Evolutionary conservation across 1,284 basidiomycete species (phyloP).

Genomic region (Sanghuangporus weigelae): DNA sequence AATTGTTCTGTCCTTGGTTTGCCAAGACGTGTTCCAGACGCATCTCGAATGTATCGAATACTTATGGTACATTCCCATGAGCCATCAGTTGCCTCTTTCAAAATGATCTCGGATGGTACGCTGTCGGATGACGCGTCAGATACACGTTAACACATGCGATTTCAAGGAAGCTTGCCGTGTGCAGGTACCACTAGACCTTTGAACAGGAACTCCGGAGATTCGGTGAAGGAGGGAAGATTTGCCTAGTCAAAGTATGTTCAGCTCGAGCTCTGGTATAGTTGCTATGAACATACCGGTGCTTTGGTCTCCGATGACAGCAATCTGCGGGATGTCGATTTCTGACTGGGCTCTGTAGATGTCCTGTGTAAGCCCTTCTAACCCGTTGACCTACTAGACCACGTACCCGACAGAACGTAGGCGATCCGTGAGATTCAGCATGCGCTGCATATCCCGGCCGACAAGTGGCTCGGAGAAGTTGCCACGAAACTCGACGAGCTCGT

Average conservation of each 20-base stretch:
- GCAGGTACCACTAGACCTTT: conserved; percentile 59
- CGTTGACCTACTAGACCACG: background rate
- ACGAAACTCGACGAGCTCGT: background rate
- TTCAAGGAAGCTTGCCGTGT: conserved; percentile 43
- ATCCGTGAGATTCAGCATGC: conserved; percentile 49
- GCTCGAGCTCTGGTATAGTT: background rate
- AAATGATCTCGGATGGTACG: conserved; percentile 67
- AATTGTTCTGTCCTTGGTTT: conserved; percentile 49
- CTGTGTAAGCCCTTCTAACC: background rate
- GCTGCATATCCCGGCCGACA: conserved; percentile 32
- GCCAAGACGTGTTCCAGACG: conserved; percentile 37
- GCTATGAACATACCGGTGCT: conserved; percentile 34
- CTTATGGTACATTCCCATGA: conserved; percentile 60
- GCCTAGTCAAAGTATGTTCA: conserved; percentile 29
- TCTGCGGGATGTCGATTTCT: conserved; percentile 64
- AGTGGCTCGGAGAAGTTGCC: conserved; percentile 43
- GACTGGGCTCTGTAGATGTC: conserved; percentile 43
- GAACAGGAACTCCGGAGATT: conserved; percentile 65
- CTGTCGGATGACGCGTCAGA: conserved; percentile 28
- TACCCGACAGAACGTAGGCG: conserved; percentile 54
- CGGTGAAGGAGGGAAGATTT: conserved; percentile 73
- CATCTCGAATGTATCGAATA: background rate
- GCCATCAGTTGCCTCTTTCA: conserved; percentile 35
- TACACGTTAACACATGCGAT: background rate
- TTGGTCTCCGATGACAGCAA: conserved; percentile 65